Percentiles rank a stretch among this genome's conserved stretches.
phyloP scores from a whole-genome alignment of 75 land plant genomes.

The Pseudotsuga menziesii region DNA sequence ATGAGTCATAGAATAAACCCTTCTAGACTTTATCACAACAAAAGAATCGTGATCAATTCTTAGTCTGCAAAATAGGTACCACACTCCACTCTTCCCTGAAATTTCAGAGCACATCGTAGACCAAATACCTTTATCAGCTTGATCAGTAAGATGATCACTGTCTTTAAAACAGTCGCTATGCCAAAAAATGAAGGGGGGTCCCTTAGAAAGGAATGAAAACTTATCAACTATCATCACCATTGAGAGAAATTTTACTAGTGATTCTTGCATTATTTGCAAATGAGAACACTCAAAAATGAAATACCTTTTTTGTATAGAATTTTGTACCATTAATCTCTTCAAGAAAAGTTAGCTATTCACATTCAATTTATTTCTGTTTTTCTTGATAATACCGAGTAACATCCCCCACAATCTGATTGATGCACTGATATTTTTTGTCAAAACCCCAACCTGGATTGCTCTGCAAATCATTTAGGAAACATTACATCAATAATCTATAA shows the following conservation, averaged over 20 bases:
- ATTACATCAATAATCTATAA: neutral
- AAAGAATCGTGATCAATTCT: neutral
- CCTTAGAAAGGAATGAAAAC: neutral
- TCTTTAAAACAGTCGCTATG: neutral
- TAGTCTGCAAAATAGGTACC: neutral
- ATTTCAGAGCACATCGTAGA: neutral
- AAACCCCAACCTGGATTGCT: constrained; percentile 74
- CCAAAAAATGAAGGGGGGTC: neutral
- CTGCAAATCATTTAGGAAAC: constrained; percentile 23
- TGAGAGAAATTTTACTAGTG: neutral
- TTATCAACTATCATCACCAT: neutral
- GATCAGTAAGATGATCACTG: neutral
- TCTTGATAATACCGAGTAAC: constrained; percentile 38
- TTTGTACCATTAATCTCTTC: neutral
- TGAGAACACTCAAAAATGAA: neutral
- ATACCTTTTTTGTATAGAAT: neutral
- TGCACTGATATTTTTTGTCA: constrained; percentile 53
- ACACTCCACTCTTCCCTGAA: neutral
- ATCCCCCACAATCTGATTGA: constrained; percentile 51
- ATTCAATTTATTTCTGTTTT: neutral
- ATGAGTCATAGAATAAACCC: neutral
- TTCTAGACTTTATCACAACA: neutral
- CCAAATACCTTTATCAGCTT: neutral
- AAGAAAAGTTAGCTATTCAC: neutral
- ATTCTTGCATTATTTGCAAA: neutral